A percentile compares a stretch with the other conserved stretches of the same genome.
phyloP scores from a whole-genome alignment of 2,329 filamentous ascomycete species.

The Sclerotinia nivalis region DNA sequence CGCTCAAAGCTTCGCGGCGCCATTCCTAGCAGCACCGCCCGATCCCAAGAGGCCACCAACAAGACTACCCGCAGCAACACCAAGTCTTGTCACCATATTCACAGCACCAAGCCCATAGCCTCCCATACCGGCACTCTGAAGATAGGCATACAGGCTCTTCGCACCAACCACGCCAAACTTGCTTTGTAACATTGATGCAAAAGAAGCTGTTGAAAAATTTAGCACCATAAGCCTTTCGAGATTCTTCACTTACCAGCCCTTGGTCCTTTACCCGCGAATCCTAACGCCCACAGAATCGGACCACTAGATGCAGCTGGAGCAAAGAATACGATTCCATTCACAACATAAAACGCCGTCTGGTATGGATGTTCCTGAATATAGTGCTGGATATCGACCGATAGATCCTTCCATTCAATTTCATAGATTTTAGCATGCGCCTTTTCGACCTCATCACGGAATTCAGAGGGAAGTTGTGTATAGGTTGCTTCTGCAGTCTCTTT shows the following conservation, averaged over 20 bases:
- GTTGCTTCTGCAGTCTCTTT: neutral
- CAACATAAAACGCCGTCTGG: neutral
- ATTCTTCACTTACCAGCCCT: constrained; percentile 1
- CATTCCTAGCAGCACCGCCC: neutral
- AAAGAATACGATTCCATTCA: constrained; percentile 15
- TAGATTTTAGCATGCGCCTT: constrained; percentile 1
- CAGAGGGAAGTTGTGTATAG: neutral
- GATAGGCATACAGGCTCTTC: neutral
- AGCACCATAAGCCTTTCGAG: neutral
- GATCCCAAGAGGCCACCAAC: neutral
- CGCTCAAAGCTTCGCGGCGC: neutral
- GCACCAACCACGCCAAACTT: neutral
- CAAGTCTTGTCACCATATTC: neutral
- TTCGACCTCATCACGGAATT: neutral
- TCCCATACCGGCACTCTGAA: constrained; percentile 9
- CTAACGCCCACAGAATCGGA: neutral
- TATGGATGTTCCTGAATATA: constrained; percentile 9
- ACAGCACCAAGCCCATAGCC: neutral
- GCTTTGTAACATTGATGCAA: neutral
- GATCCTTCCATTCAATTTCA: neutral
- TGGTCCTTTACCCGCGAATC: neutral
- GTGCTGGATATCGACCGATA: neutral
- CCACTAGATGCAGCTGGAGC: constrained; percentile 7
- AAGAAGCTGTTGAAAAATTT: neutral
- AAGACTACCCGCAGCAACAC: neutral